Evolutionary conservation across 139 green algal species (phyloP), one percentile per base, ranked within the genome.

Genomic region (Volvox reticuliferus): DNA sequence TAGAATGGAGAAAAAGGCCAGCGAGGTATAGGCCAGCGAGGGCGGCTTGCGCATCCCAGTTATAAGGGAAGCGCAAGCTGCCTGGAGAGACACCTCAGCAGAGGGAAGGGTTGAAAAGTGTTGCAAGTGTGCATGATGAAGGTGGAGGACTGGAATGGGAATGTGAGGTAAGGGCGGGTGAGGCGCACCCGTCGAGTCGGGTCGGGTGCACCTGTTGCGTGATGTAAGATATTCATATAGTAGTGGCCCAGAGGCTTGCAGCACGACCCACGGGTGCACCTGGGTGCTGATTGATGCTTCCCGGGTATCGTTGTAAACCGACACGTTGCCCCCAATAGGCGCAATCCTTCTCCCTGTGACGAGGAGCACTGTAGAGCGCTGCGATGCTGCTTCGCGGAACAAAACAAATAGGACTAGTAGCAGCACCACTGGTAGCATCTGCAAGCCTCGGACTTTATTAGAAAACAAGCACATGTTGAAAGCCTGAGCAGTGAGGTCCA

Each of bases 261-360:
- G 24, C 67, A 75, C 22, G 67, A 14, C 67, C 67, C 22, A 28
- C 22, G 22, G 67, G 67, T 28, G 3, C 30, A 79, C 82, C 65
- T 79, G 65, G 30, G 65, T 88, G 19, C 26, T 79, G 65, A 88
- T 67, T 0, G 67, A 63, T 20, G 65, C 65, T 62, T 88, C 82
- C 0, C 35, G 82, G 12, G 82, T 88, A 16, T 5, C 21, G 33
- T 88, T 88, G 65, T 88, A 88, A 17, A 65, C 65, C 12, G 63
- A 65, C 19, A 32, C 55, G 61, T 32, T 77, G 26, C 50, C 79
- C 16, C 79, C 79, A 24, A 86, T 37, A 14, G 79, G 50, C 24
- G 26, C 55, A 21, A 86, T 86, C n/a, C 20, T 32, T 20, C 79
- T 55, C 14, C 79, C 79, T 0, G 79, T 86, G 14, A 86, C 79